phyloP scores from a whole-genome alignment of 805 yeast genomes.

The Wickerhamomyces xylosicus region DNA sequence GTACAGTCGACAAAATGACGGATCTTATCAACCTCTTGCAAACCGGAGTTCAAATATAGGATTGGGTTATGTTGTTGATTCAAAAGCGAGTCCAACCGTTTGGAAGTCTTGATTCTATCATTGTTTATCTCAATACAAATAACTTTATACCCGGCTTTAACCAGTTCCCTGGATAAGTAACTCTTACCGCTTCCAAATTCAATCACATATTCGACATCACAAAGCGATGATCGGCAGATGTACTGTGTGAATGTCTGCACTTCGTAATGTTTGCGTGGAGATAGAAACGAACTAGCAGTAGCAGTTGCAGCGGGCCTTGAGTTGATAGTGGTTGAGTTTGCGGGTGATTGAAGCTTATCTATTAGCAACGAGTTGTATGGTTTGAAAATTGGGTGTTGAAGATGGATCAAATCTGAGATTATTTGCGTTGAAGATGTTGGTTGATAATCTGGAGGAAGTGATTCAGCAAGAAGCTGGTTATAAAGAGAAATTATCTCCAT shows the following conservation, averaged over 20 bases:
- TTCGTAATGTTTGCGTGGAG: slow-evolving; percentile 9
- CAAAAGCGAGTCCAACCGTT: slow-evolving; percentile 6
- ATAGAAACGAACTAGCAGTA: slow-evolving; percentile 1
- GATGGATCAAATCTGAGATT: slow-evolving; percentile 1
- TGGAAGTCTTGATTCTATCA: neutral
- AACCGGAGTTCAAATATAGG: neutral
- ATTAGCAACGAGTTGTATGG: no score
- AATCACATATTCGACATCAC: slow-evolving; percentile 6
- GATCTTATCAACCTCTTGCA: neutral
- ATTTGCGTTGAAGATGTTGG: neutral
- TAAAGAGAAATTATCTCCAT: no score
- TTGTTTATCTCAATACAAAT: slow-evolving; percentile 5
- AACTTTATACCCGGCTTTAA: neutral
- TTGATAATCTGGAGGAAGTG: no score
- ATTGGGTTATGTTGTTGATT: neutral
- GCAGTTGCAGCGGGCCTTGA: neutral
- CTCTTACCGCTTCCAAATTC: slow-evolving; percentile 10
- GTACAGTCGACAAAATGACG: slow-evolving; percentile 2
- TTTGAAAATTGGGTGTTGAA: neutral
- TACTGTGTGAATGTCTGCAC: slow-evolving; percentile 3
- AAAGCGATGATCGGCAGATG: neutral
- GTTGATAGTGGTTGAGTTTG: no score
- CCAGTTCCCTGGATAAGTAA: slow-evolving; percentile 3
- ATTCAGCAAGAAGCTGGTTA: no score
- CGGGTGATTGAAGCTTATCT: no score